Conservation (phyloP, 1,284 basidiomycete species). For the Papiliotrema fonsecae region DNA sequence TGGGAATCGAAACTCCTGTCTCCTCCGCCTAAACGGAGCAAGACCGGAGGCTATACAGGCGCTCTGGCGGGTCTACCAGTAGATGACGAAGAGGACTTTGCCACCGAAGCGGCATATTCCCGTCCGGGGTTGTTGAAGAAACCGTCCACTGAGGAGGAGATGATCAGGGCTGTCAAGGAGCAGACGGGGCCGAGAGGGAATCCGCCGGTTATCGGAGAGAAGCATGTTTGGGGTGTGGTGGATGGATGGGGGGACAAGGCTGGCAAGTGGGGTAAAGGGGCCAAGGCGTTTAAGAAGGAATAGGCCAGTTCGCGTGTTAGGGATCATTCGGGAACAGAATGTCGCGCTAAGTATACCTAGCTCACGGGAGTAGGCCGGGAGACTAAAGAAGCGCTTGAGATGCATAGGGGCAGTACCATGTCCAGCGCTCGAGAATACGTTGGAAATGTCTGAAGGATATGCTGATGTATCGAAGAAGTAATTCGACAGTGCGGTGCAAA, state of each 20-base stretch:
- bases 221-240: conserved; percentile 46
- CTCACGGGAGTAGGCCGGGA: too few species aligned
- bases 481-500: too few species aligned
- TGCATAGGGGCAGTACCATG: too few species aligned
- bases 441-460: too few species aligned
- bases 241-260: conserved; percentile 51
- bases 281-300: conserved; percentile 27
- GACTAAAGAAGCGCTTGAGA: too few species aligned
- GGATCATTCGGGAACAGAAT: too few species aligned
- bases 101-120: conserved; percentile 26
- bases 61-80: not conserved
- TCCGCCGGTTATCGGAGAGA: conserved; percentile 33
- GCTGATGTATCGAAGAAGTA: too few species aligned
- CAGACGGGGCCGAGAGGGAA: conserved; percentile 10
- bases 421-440: too few species aligned
- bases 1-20: conserved; percentile 45
- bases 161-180: not conserved
- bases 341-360: too few species aligned
- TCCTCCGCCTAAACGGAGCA: not conserved
- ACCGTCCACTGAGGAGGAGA: conserved; percentile 1
- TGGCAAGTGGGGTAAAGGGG: conserved; percentile 51
- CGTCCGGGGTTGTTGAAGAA: conserved; percentile 7
- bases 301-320: too few species aligned
- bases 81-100: conserved; percentile 21
- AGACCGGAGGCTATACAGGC: not conserved